Conservation (phyloP, 2,329 filamentous ascomycete genomes). For the Botrytis squamosa region DNA sequence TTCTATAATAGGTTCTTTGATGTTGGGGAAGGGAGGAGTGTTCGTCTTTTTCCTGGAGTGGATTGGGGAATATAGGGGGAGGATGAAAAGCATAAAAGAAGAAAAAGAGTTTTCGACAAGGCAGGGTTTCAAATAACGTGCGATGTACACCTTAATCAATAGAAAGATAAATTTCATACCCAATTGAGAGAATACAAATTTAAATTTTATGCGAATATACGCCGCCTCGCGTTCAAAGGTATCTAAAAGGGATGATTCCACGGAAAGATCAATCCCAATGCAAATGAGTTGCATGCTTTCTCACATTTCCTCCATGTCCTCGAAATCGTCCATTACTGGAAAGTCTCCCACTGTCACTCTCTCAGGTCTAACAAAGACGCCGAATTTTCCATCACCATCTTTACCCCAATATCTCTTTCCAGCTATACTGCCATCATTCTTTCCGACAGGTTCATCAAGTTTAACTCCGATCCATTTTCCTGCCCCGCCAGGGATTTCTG, state of each 20-base stretch:
- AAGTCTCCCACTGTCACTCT: constrained; percentile 75
- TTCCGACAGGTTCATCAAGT: constrained; percentile 77
- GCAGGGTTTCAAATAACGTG: background rate
- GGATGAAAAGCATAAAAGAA: background rate
- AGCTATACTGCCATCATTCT: constrained; percentile 75
- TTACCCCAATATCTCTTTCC: constrained; percentile 65
- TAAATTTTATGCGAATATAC: background rate
- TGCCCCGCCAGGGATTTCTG: constrained; percentile 65
- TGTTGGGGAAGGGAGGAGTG: background rate
- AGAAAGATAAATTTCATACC: background rate
- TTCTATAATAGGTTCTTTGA: background rate
- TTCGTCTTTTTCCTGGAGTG: background rate
- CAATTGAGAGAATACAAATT: background rate
- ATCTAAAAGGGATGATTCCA: background rate
- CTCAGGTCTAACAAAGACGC: constrained; percentile 77
- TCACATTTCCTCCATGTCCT: constrained; percentile 74
- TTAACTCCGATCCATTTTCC: constrained; percentile 72
- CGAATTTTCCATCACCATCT: constrained; percentile 57
- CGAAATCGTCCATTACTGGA: constrained; percentile 67
- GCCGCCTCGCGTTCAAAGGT: background rate
- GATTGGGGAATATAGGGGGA: background rate
- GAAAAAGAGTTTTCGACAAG: background rate
- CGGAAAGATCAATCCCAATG: background rate
- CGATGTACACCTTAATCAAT: background rate
- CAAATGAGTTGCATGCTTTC: constrained; percentile 21